Conservation (phyloP, 441 rosid species). For the Oxalis stricta region DNA sequence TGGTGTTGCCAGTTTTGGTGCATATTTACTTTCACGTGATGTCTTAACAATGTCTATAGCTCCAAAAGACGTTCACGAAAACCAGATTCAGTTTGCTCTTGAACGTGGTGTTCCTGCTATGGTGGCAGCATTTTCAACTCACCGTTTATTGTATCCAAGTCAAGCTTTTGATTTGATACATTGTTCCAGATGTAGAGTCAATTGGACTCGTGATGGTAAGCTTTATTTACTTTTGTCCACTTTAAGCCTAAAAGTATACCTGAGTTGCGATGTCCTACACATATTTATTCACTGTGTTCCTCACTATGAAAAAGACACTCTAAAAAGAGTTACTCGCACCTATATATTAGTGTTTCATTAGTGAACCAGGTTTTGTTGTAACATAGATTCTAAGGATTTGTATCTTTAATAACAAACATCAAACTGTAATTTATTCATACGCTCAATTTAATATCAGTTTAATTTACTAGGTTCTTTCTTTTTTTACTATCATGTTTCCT, state of each 20-base stretch:
- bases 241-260: too few relatives aligned
- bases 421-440: too few relatives aligned
- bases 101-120: slow-evolving; percentile 99
- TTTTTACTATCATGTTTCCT: slow-evolving; percentile 5
- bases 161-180: slow-evolving; percentile 95
- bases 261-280: too few relatives aligned
- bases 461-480: not conserved
- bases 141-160: slow-evolving; percentile 68
- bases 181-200: slow-evolving; percentile 97
- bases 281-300: too few relatives aligned
- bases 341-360: too few relatives aligned
- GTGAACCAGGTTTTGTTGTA: too few relatives aligned
- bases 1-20: slow-evolving; percentile 98
- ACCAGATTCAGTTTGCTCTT: slow-evolving; percentile 97
- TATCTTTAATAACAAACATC: too few relatives aligned
- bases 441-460: too few relatives aligned
- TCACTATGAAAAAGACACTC: too few relatives aligned
- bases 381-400: too few relatives aligned
- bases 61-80: slow-evolving; percentile 97
- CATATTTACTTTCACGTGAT: slow-evolving; percentile 65
- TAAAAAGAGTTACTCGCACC: too few relatives aligned
- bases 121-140: slow-evolving; percentile 89
- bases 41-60: slow-evolving; percentile 81
- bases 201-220: slow-evolving; percentile 98
- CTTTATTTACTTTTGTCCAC: slow-evolving; percentile 1